A percentile compares a stretch with the other conserved stretches of the same genome.
These are phyloP conservation scores for Colletotrichum coccodes DNA, from an alignment of 2,329 filamentous ascomycete genomes.

Conservation along the genomic window DNA sequence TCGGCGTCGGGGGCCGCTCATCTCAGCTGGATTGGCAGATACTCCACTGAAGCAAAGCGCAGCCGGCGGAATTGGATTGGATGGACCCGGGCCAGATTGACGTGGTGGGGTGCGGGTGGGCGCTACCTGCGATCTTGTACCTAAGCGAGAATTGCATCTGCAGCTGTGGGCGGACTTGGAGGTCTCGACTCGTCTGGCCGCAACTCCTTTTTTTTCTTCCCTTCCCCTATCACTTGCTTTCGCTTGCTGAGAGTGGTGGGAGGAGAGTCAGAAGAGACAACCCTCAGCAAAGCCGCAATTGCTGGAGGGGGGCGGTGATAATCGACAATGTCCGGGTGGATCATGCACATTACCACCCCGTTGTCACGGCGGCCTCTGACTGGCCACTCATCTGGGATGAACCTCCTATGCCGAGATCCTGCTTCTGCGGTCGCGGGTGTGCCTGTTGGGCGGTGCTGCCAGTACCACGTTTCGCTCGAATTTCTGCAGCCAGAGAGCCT, in stretches of 20 bases:
- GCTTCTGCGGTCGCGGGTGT: neutral
- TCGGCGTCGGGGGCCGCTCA: neutral
- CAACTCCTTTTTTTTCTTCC: neutral
- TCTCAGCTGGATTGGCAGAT: neutral
- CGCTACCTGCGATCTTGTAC: conserved; percentile 9
- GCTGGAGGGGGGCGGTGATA: neutral
- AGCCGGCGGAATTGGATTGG: neutral
- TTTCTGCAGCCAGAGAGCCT: conserved; percentile 16
- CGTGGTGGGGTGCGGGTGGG: neutral
- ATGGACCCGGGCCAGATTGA: neutral
- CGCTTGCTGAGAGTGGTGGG: neutral
- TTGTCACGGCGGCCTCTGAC: conserved; percentile 1
- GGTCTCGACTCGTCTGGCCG: conserved; percentile 23
- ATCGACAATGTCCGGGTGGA: conserved; percentile 21
- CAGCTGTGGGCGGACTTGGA: neutral
- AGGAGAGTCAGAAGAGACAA: neutral
- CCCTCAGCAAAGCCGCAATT: neutral
- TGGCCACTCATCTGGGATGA: neutral
- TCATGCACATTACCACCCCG: neutral
- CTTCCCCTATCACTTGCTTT: neutral
- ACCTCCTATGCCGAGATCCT: neutral
- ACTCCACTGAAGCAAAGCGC: neutral
- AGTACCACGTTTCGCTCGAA: conserved; percentile 16
- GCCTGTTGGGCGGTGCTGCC: neutral
- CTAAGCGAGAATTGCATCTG: conserved; percentile 5